Evolutionary conservation across 2,329 filamentous ascomycete species (phyloP), one percentile per base, ranked within the genome.

Genomic region (Aspergillus alliaceus): DNA sequence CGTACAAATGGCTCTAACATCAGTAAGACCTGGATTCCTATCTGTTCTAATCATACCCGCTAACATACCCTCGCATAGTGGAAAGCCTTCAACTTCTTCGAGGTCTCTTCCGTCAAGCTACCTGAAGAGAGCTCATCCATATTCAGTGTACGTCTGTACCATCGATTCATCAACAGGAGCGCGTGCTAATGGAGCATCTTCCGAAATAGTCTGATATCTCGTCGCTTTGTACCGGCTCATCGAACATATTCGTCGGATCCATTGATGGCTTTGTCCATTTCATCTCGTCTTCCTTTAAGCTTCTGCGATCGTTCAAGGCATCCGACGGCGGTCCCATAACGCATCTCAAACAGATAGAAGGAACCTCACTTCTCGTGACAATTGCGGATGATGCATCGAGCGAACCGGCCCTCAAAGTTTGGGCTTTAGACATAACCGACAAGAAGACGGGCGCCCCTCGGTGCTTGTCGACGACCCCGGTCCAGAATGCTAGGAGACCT

Each of bases 31-130:
- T 31, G 3, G 4, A 3, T 15, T 22, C 9, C 6, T 40, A 4
- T 24, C 31, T 9, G n/a, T 20, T 15, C 6, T 14, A 40, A n/a
- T 5, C 11, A 29, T 15, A 25, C 52, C 62, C 42, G 63, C 53
- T 62, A 32, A 64, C 50, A 4, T 27, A 12, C 9, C 34, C n/a
- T 35, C 12, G 5, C 8, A 7, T 64, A 96, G 93, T 98, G 95
- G 93, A 97, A 97, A 90, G 88, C 90, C 67, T 99, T 99, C 81
- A 93, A 96, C 83, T 99, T 99, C 87, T 98, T 99, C 85, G 91
- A 97, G 78, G 91, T 96, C 75, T 87, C 87, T 73, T 88, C 90
- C 73, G 87, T 97, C 75, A 86, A 89, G 71, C 83, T 93, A 68
- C 84, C 83, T 24, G 89, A 96, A 74, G 91, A 96, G 72, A 89